Base-by-base conservation (phyloP, 192 early-diverging fungal species). In the Rhizophagus clarus region DNA sequence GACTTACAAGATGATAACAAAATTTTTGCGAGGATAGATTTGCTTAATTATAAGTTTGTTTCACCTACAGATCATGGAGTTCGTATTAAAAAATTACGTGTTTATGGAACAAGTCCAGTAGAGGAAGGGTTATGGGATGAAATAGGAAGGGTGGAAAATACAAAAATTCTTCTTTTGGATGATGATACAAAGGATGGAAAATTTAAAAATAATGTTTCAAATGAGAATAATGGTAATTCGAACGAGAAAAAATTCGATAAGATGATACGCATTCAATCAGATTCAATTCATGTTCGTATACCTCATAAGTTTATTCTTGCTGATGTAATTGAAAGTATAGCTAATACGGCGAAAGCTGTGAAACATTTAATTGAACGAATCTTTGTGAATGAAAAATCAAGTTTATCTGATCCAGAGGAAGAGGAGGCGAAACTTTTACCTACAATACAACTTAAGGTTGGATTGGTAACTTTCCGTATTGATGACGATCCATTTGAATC, bases 401-500 rank as follows among this genome's bases (percentile, higher is more conserved):
- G 12, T 45, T 34, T 42, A n/a, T 15, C 32, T 9, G 77, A 69
- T 14, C 64, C 77, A 32, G 77, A 60, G 29, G 78, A 72, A 22
- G 62, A 72, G 60, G 81, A 68, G 2, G 85, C 86, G 0, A 56
- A 82, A 14, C 1, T 67, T 3, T 61, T 87, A 34, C 81, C 85
- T 6, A 69, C 51, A 24, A 69, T 85, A 14, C 72, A 61, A 15
- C 32, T 87, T 28, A 66, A 67, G 5, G 80, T 85, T 62, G 78
- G 76, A 5, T 71, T 77, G 9, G 61, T 87, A 20, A 83, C 81
- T 0, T 66, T 87, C 17, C 67, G 83, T 4, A 56, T 87, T 32
- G 85, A 87, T 29, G 86, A 87, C 56, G 85, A 87, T 77, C 86
- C 86, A 22, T 86, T 87, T 66, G 86, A 87, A 76, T 76, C 74